Conservation (phyloP, 1,284 basidiomycete genomes). For the Microbotryum saponariae region DNA sequence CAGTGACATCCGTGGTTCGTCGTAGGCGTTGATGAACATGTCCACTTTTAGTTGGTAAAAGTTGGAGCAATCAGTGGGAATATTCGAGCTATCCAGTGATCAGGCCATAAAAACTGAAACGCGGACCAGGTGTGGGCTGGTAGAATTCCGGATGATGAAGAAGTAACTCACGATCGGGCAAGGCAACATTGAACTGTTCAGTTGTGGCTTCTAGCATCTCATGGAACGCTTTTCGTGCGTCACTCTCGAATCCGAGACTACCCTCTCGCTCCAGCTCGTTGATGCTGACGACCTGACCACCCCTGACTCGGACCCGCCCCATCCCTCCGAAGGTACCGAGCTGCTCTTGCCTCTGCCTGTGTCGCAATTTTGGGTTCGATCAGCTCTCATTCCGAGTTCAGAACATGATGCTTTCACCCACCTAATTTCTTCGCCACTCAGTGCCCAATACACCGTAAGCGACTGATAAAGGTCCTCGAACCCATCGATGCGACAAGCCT, state of each 20-base stretch:
- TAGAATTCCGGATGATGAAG: background rate
- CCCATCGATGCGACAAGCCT: constrained; percentile 9
- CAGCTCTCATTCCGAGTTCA: too few species aligned
- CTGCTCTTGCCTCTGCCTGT: constrained; percentile 1
- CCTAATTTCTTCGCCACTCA: constrained; percentile 9
- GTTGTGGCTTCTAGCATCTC: constrained; percentile 5
- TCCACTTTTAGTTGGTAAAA: constrained; percentile 7
- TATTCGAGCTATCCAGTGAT: background rate
- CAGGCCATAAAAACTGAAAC: too few species aligned
- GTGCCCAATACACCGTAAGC: constrained; percentile 13
- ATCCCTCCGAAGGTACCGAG: background rate
- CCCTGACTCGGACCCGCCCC: constrained; percentile 6
- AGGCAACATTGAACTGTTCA: background rate
- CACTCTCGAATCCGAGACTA: background rate
- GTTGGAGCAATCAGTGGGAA: too few species aligned
- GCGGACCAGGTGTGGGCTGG: background rate
- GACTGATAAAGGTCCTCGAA: constrained; percentile 12
- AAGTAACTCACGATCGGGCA: constrained; percentile 15
- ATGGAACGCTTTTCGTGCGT: background rate
- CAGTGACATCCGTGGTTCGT: constrained; percentile 17
- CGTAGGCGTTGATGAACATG: constrained; percentile 18
- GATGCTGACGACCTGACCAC: constrained; percentile 1
- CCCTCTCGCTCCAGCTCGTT: background rate
- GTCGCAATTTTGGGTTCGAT: too few species aligned
- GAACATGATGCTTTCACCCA: too few species aligned